Conservation (phyloP, 148 eudicot species). For the Chenopodium album region DNA sequence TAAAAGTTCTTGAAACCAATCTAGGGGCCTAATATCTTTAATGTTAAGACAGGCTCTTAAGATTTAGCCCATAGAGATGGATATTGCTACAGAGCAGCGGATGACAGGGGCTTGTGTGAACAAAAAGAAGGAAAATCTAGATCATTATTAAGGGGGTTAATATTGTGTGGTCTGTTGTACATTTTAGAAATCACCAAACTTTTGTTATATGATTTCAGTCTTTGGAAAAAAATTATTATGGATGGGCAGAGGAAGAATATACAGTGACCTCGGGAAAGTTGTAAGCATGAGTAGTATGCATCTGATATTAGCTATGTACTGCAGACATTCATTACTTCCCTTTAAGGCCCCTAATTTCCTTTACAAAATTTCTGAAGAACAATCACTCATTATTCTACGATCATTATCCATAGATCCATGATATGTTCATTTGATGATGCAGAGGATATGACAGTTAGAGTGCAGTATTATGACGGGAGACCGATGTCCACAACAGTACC, state of each 20-base stretch:
- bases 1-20: not conserved
- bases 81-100: not conserved
- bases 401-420: not conserved
- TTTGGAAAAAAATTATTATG: not conserved
- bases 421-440: constrained; percentile 24
- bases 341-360: not conserved
- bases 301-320: not conserved
- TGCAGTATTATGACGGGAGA: constrained; percentile 71
- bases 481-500: constrained; percentile 88
- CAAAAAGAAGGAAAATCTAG: not conserved
- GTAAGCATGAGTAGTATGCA: not conserved
- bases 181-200: not conserved
- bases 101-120: not conserved
- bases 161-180: not conserved
- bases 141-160: not conserved
- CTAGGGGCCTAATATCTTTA: not conserved
- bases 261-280: not conserved
- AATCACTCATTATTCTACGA: not conserved
- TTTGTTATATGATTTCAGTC: not conserved
- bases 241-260: not conserved
- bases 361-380: not conserved
- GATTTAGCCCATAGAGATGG: not conserved
- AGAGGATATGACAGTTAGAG: constrained; percentile 79
- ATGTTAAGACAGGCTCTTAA: not conserved
- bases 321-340: not conserved